These are phyloP conservation scores for Vitis amurensis DNA, from an alignment of 164 flowering plant genomes.

Conservation along the genomic window DNA sequence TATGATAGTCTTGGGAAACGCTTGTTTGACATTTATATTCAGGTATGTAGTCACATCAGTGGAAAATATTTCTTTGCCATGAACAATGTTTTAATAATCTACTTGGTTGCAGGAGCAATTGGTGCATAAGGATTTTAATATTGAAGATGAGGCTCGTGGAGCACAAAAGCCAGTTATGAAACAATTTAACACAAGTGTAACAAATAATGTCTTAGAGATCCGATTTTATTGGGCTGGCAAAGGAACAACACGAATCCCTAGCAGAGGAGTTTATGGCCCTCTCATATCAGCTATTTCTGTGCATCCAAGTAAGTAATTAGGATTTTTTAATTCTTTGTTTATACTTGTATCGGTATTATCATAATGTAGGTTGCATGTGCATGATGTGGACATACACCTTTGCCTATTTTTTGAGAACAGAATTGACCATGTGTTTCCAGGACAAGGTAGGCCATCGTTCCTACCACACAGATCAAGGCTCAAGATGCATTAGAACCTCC, in stretches of 20 bases:
- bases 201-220: constrained; percentile 40
- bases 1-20: constrained; percentile 71
- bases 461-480: too few relatives aligned
- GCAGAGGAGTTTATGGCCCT: constrained; percentile 61
- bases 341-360: neutral
- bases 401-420: too few relatives aligned
- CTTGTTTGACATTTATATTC: constrained; percentile 66
- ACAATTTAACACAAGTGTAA: constrained; percentile 31
- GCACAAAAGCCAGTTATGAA: constrained; percentile 34
- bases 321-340: neutral
- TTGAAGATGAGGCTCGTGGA: constrained; percentile 42
- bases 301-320: constrained; percentile 35
- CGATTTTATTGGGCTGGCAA: constrained; percentile 53
- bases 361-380: neutral
- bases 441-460: too few relatives aligned
- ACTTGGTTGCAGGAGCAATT: constrained; percentile 34
- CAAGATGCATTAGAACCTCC: too few relatives aligned
- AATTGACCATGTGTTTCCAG: too few relatives aligned
- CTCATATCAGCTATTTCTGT: constrained; percentile 63
- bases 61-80: neutral
- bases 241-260: constrained; percentile 63
- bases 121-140: constrained; percentile 48
- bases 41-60: constrained; percentile 34
- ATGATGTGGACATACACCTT: too few relatives aligned
- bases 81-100: neutral